These are phyloP conservation scores for Gaeumannomyces sp. DNA, from an alignment of 2,329 filamentous ascomycete species.

Conservation along the genomic window DNA sequence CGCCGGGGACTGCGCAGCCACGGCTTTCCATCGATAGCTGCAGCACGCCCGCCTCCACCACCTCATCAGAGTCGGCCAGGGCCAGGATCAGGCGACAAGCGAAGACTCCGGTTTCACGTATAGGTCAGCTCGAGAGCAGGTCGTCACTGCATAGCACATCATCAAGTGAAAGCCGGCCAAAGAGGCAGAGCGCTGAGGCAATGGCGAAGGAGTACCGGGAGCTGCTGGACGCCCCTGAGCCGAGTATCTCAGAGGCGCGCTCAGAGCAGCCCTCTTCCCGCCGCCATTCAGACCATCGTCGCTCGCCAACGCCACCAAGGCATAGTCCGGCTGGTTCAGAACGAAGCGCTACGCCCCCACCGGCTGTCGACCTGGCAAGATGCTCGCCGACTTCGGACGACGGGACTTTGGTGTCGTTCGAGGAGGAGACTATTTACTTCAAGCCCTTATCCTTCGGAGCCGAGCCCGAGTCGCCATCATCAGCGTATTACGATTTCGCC, in stretches of 20 bases:
- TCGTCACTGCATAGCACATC: conserved; percentile 10
- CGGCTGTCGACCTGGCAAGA: neutral
- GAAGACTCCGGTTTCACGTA: conserved; percentile 44
- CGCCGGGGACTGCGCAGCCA: conserved; percentile 20
- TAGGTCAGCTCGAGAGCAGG: conserved; percentile 41
- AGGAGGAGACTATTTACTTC: conserved; percentile 41
- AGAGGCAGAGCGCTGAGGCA: conserved; percentile 35
- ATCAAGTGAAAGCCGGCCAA: conserved; percentile 7
- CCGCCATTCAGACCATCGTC: neutral
- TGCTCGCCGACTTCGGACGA: conserved; percentile 36
- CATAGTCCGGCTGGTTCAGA: conserved; percentile 9
- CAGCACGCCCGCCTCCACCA: conserved; percentile 12
- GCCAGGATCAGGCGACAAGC: conserved; percentile 37
- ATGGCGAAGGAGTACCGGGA: conserved; percentile 47
- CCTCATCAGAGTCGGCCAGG: conserved; percentile 19
- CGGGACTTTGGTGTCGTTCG: conserved; percentile 39
- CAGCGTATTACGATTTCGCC: neutral
- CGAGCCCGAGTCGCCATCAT: neutral
- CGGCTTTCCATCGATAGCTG: conserved; percentile 16
- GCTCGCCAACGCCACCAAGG: conserved; percentile 4
- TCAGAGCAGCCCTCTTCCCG: conserved; percentile 21
- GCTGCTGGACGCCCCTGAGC: conserved; percentile 35
- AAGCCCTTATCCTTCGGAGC: conserved; percentile 34
- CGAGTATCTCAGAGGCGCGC: conserved; percentile 24
- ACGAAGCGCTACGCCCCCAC: conserved; percentile 6